These are phyloP conservation scores for Fusarium sp. DNA, from an alignment of 2,329 filamentous ascomycete genomes.

Conservation along the genomic window DNA sequence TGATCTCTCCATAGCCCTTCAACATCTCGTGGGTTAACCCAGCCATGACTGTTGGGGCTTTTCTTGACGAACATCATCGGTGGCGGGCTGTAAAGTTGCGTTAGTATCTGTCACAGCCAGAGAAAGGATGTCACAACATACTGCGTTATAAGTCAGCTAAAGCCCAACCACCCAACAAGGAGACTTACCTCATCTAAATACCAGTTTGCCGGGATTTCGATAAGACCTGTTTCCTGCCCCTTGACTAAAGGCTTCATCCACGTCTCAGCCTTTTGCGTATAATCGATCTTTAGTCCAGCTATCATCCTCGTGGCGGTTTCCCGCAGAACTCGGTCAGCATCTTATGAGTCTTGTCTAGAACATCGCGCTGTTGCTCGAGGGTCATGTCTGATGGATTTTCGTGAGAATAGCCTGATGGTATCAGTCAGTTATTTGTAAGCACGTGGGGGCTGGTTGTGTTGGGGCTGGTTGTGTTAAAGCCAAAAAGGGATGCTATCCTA, in stretches of 20 bases:
- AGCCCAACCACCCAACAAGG: fast-evolving
- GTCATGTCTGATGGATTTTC: constrained; percentile 80
- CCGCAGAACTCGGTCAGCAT: constrained; percentile 76
- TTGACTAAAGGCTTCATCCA: constrained; percentile 65
- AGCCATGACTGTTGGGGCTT: constrained; percentile 73
- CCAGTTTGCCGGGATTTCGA: constrained; percentile 72
- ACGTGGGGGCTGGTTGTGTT: no score
- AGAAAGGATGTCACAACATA: not conserved
- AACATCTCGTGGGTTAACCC: constrained; percentile 66
- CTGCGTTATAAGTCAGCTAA: not conserved
- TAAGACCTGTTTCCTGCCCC: constrained; percentile 69
- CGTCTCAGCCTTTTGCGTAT: constrained; percentile 51
- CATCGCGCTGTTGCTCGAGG: constrained; percentile 78
- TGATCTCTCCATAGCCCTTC: constrained; percentile 75
- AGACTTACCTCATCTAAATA: constrained; percentile 65
- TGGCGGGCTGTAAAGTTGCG: constrained; percentile 49
- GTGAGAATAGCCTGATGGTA: constrained; percentile 68
- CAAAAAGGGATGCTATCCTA: no score
- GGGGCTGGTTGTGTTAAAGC: no score
- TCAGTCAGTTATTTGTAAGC: not conserved
- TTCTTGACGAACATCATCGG: constrained; percentile 81
- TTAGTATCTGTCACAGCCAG: no score
- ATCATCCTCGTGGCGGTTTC: constrained; percentile 75
- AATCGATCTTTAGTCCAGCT: constrained; percentile 76
- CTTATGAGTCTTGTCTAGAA: constrained; percentile 78